Conservation (phyloP, 371 early-diverging fungal genomes). For the Circinella umbellata region DNA sequence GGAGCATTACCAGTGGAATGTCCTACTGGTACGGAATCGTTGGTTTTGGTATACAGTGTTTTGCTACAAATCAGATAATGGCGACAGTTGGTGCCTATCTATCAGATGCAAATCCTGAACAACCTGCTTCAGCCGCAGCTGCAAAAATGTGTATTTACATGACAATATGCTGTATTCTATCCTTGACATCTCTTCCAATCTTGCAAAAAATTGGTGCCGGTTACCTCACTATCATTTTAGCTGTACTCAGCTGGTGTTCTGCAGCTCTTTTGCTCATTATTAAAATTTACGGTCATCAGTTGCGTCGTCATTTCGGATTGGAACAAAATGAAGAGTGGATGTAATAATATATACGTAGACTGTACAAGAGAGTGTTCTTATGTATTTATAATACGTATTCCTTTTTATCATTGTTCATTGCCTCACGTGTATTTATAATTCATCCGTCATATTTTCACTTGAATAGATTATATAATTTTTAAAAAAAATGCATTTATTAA, state of each 20-base stretch:
- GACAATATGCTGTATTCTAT: constrained; percentile 44
- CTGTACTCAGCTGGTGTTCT: constrained; percentile 22
- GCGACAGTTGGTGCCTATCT: constrained; percentile 46
- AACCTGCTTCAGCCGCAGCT: constrained; percentile 51
- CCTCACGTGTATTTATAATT: no score
- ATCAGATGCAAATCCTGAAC: constrained; percentile 47
- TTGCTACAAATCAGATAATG: constrained; percentile 29
- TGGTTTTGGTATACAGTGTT: constrained; percentile 46
- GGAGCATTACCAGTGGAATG: constrained; percentile 40
- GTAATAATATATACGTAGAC: no score
- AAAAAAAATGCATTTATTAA: no score
- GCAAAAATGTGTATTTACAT: constrained; percentile 48
- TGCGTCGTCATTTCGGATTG: constrained; percentile 24
- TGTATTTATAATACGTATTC: no score
- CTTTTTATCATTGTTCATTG: no score
- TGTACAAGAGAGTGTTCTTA: no score
- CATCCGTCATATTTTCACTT: no score
- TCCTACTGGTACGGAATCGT: constrained; percentile 43
- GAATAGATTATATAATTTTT: no score
- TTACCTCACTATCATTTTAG: constrained; percentile 28
- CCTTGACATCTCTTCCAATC: constrained; percentile 30
- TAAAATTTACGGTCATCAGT: constrained; percentile 21
- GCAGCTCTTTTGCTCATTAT: constrained; percentile 15
- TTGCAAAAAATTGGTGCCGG: constrained; percentile 30
- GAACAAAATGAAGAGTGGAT: constrained; percentile 7